A percentile compares a stretch with the other conserved stretches of the same genome.
These are phyloP conservation scores for Cryptococcus maquisensis DNA, from an alignment of 1,284 basidiomycete species.

Conservation along the genomic window DNA sequence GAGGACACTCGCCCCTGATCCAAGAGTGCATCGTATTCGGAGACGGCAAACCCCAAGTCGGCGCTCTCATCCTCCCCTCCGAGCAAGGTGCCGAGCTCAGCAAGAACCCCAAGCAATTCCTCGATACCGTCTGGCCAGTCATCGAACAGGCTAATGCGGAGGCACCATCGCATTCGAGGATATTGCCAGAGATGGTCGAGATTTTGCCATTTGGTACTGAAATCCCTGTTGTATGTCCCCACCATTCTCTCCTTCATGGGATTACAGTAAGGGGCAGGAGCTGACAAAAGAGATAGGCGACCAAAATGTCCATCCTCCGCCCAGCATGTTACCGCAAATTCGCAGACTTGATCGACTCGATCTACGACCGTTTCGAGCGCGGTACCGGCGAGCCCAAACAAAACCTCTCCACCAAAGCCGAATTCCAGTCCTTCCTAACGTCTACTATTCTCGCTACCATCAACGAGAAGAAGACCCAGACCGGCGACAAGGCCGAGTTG, in stretches of 20 bases:
- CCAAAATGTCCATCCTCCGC: conserved; percentile 46
- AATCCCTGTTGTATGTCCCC: conserved; percentile 30
- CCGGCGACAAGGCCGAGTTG: conserved; percentile 40
- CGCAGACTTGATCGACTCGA: conserved; percentile 52
- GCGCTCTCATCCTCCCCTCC: conserved; percentile 58
- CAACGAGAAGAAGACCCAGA: conserved; percentile 40
- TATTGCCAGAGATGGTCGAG: conserved; percentile 56
- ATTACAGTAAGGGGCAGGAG: not conserved
- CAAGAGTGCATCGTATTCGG: conserved; percentile 60
- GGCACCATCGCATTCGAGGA: conserved; percentile 56
- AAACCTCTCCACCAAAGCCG: conserved; percentile 25
- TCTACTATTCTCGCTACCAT: conserved; percentile 46
- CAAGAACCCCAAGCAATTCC: conserved; percentile 44
- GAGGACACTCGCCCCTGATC: conserved; percentile 50
- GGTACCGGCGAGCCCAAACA: conserved; percentile 48
- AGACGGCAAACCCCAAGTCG: conserved; percentile 55
- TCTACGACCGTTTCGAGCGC: conserved; percentile 54
- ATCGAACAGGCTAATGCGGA: conserved; percentile 54
- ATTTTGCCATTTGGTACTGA: conserved; percentile 51
- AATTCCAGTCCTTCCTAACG: conserved; percentile 50
- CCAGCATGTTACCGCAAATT: conserved; percentile 54
- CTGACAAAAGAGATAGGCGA: conserved; percentile 25
- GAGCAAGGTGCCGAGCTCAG: conserved; percentile 50
- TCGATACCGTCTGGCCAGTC: conserved; percentile 53
- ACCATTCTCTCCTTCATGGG: not conserved